A percentile compares a stretch with the other conserved stretches of the same genome.
Conservation (phyloP, 352 stramenopile genomes). For the Thalassiosira ordinaria region DNA sequence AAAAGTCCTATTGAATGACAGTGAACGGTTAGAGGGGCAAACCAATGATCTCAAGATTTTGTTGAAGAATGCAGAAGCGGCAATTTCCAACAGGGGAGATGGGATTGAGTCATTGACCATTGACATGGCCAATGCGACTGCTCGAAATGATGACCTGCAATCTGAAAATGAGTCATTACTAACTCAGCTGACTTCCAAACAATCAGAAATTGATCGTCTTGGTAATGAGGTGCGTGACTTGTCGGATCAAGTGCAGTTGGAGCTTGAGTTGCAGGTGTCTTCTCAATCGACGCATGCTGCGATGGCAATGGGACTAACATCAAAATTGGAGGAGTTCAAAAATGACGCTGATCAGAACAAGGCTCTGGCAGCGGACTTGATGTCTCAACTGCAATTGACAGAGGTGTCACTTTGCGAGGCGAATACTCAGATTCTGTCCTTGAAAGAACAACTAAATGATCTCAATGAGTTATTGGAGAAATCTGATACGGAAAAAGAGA, state of each 20-base stretch:
- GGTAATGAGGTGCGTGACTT: slow-evolving; percentile 3
- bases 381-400: slow-evolving; percentile 32
- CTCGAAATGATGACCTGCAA: slow-evolving; percentile 5
- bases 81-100: neutral
- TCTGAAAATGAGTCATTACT: slow-evolving; percentile 7
- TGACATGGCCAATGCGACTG: slow-evolving; percentile 9
- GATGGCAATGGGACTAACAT: no score
- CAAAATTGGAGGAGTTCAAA: neutral
- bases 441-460: slow-evolving; percentile 19
- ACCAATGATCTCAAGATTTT: neutral
- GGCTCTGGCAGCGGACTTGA: slow-evolving; percentile 21
- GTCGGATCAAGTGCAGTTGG: slow-evolving; percentile 8
- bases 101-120: slow-evolving; percentile 1
- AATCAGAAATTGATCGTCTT: slow-evolving; percentile 4
- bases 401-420: slow-evolving; percentile 22
- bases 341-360: slow-evolving; percentile 21
- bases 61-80: slow-evolving; percentile 1
- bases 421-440: slow-evolving; percentile 18
- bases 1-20: slow-evolving; percentile 6
- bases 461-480: slow-evolving; percentile 1
- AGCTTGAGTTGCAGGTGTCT: neutral
- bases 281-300: neutral
- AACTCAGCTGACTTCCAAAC: slow-evolving; percentile 15
- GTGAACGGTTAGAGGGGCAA: neutral
- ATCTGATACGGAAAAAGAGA: neutral